Conservation (phyloP, 1,284 basidiomycete genomes). For the Somion occarium region DNA sequence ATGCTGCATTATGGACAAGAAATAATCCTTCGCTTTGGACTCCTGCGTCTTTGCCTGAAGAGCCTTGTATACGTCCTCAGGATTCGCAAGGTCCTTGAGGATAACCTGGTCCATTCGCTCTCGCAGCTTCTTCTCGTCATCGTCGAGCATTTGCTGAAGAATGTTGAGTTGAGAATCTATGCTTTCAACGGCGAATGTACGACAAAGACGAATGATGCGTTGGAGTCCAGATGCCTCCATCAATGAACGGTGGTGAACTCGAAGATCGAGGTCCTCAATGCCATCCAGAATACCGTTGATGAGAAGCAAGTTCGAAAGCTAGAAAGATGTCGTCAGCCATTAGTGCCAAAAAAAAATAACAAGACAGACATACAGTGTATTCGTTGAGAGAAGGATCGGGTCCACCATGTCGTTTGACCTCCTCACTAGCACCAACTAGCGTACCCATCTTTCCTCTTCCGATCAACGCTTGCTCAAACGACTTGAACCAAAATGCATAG, state of each 20-base stretch:
- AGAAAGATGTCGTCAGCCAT: constrained; percentile 16
- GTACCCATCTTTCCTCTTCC: constrained; percentile 95
- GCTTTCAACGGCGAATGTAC: constrained; percentile 56
- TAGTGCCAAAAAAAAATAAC: constrained; percentile 12
- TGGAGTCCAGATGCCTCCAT: constrained; percentile 87
- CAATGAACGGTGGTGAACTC: constrained; percentile 80
- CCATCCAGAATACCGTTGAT: constrained; percentile 62
- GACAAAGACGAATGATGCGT: constrained; percentile 71
- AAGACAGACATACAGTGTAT: constrained; percentile 62
- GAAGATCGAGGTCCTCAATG: constrained; percentile 75
- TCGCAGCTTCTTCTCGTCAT: constrained; percentile 76
- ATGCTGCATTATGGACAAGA: constrained; percentile 91
- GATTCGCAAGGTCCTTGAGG: constrained; percentile 74
- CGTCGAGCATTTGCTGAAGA: constrained; percentile 66
- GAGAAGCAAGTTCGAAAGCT: constrained; percentile 69
- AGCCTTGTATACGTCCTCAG: constrained; percentile 85
- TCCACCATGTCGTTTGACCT: constrained; percentile 62
- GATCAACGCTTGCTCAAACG: constrained; percentile 72
- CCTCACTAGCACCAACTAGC: constrained; percentile 89
- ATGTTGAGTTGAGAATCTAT: constrained; percentile 70
- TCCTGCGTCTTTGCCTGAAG: constrained; percentile 73
- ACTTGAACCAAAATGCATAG: constrained; percentile 91
- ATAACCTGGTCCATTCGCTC: constrained; percentile 77
- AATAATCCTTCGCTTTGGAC: constrained; percentile 80
- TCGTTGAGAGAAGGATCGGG: constrained; percentile 71